These are phyloP conservation scores for Litsea cubeba DNA, from an alignment of 164 flowering plant genomes.

Conservation along the genomic window DNA sequence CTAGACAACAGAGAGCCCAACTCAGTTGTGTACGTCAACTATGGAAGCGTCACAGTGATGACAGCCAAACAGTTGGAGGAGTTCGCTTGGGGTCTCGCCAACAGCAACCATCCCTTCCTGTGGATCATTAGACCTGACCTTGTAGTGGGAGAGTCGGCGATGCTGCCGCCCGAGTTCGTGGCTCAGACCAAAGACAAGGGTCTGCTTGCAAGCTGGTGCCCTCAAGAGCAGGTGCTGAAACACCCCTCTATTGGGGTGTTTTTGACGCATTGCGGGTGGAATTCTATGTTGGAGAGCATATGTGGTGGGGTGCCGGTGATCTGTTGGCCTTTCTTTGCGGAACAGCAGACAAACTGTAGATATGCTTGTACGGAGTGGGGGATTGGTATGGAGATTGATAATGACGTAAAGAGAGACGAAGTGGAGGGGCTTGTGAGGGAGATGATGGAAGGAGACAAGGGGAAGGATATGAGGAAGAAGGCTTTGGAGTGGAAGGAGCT, in stretches of 20 bases:
- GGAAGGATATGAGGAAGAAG: constrained; percentile 22
- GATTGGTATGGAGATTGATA: no score
- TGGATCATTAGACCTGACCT: constrained; percentile 9
- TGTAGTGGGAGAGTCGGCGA: neutral
- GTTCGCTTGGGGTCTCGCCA: constrained; percentile 17
- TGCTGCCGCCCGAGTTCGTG: constrained; percentile 11
- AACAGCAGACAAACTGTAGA: constrained; percentile 23
- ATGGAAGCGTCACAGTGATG: constrained; percentile 3
- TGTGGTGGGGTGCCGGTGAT: constrained; percentile 26
- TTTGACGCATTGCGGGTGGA: constrained; percentile 38
- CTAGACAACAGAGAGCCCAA: neutral
- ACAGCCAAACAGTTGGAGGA: constrained; percentile 9
- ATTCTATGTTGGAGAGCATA: constrained; percentile 26
- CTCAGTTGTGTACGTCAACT: constrained; percentile 4
- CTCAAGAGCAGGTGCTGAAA: constrained; percentile 31
- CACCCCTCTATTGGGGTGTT: constrained; percentile 35
- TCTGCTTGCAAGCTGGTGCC: constrained; percentile 26
- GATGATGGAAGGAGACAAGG: constrained; percentile 31
- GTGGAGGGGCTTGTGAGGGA: no score
- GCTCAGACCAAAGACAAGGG: constrained; percentile 8
- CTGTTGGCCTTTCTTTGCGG: constrained; percentile 31
- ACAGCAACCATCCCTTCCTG: constrained; percentile 13
- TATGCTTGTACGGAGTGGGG: constrained; percentile 15
- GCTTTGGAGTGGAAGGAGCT: constrained; percentile 18
- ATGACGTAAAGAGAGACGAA: no score